These are phyloP conservation scores for Globisporangium megalacanthum DNA, from an alignment of 352 stramenopile genomes.

Conservation along the genomic window DNA sequence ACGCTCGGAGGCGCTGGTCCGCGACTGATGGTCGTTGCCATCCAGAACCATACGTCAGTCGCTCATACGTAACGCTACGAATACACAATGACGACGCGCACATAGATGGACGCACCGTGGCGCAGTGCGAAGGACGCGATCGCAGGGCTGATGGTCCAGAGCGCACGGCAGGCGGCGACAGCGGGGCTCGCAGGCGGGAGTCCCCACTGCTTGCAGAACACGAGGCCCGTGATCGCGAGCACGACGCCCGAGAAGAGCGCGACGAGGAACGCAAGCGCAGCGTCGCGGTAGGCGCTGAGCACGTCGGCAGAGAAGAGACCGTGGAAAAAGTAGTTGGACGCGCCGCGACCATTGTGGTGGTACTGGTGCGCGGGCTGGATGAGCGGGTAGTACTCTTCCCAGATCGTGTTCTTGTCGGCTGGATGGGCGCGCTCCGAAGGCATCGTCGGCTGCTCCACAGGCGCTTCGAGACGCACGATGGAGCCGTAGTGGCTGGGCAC, in stretches of 20 bases:
- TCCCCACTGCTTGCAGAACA: slow-evolving; percentile 83
- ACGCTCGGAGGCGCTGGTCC: slow-evolving; percentile 59
- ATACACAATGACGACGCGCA: background rate
- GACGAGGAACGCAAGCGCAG: slow-evolving; percentile 76
- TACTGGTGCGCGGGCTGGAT: slow-evolving; percentile 81
- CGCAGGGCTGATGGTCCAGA: slow-evolving; percentile 73
- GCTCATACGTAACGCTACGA: background rate
- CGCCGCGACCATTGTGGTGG: slow-evolving; percentile 62
- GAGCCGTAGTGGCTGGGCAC: slow-evolving; percentile 29
- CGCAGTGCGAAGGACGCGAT: slow-evolving; percentile 68
- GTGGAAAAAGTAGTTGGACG: slow-evolving; percentile 86
- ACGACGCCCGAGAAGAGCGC: slow-evolving; percentile 75
- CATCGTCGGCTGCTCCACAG: background rate
- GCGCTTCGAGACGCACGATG: slow-evolving; percentile 27
- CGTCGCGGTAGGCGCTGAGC: slow-evolving; percentile 77
- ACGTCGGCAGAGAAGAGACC: slow-evolving; percentile 86
- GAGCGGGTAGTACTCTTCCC: slow-evolving; percentile 87
- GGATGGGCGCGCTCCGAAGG: background rate
- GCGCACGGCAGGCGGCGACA: slow-evolving; percentile 45
- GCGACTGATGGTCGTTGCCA: slow-evolving; percentile 34
- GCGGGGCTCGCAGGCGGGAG: slow-evolving; percentile 40
- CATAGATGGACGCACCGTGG: slow-evolving; percentile 34
- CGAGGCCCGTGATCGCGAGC: slow-evolving; percentile 70
- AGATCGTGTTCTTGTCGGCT: slow-evolving; percentile 53
- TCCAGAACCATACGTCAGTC: slow-evolving; percentile 4